A percentile compares a stretch with the other conserved stretches of the same genome.
Conservation (phyloP, 2,329 filamentous ascomycete genomes). For the Furcasterigmium furcatum region DNA sequence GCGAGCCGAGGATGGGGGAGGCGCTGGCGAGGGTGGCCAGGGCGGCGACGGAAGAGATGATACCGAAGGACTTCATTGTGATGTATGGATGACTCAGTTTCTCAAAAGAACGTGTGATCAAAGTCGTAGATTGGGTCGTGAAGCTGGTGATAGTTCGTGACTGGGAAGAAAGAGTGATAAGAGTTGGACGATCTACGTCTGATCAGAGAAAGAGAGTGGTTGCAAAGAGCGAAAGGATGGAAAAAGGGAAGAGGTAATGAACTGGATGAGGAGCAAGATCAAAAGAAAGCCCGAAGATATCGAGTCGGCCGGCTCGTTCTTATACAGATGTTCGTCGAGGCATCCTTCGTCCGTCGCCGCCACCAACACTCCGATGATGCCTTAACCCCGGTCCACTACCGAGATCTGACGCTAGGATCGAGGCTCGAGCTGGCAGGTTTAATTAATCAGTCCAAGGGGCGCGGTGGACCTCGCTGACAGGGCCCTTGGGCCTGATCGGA, state of each 20-base stretch:
- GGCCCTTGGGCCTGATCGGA: not conserved
- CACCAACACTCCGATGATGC: no score
- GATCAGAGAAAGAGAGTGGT: conserved; percentile 5
- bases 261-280: conserved; percentile 6
- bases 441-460: conserved; percentile 1
- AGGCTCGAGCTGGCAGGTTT: not conserved
- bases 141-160: conserved; percentile 2
- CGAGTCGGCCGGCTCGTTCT: not conserved
- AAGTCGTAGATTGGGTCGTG: conserved; percentile 1
- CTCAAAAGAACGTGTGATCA: not conserved
- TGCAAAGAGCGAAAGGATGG: conserved; percentile 10
- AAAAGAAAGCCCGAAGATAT: not conserved
- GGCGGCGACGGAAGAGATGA: conserved; percentile 21
- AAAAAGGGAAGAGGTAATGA: conserved; percentile 10
- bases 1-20: conserved; percentile 17
- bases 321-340: not conserved
- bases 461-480: not conserved
- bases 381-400: not conserved
- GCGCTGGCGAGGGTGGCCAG: conserved; percentile 23
- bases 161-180: not conserved
- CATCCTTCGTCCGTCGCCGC: not conserved
- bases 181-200: conserved; percentile 12
- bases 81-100: conserved; percentile 1
- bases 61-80: conserved; percentile 27
- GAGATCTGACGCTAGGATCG: conserved; percentile 4